Evolutionary conservation across 495 filamentous ascomycete genomes (phyloP).

Genomic region (Penicillium parvum): DNA sequence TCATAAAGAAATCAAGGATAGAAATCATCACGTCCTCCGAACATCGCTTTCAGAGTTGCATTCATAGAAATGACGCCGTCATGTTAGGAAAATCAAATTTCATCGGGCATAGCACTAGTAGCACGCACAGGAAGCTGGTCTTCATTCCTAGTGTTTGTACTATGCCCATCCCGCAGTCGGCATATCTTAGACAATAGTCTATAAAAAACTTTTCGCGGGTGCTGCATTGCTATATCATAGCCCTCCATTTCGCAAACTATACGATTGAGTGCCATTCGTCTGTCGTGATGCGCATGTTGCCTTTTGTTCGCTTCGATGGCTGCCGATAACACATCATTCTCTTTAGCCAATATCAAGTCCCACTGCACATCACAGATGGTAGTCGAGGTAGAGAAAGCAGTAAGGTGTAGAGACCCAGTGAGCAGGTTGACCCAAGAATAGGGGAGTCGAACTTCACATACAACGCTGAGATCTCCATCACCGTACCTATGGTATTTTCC

Average conservation of each 20-base stretch:
- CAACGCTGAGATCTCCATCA: slow-evolving; percentile 1
- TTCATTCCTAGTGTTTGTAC: background rate
- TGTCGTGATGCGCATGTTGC: background rate
- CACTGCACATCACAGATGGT: slow-evolving; percentile 1
- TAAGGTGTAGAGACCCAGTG: background rate
- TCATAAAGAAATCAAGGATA: background rate
- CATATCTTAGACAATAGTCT: background rate
- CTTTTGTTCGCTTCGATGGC: slow-evolving; percentile 4
- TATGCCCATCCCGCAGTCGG: slow-evolving; percentile 1
- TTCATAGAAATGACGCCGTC: background rate
- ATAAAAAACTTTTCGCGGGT: background rate
- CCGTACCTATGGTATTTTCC: background rate
- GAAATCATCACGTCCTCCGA: background rate
- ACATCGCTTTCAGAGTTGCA: background rate
- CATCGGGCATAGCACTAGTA: background rate
- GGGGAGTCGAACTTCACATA: background rate
- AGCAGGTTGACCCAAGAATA: background rate
- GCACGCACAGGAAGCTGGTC: background rate
- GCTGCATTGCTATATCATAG: slow-evolving; percentile 2
- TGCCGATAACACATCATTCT: slow-evolving; percentile 1
- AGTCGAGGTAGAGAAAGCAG: background rate
- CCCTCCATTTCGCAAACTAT: slow-evolving; percentile 2
- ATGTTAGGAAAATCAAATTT: background rate
- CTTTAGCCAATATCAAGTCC: slow-evolving; percentile 2
- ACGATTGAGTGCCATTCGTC: background rate